Base-by-base conservation (phyloP, 1,139 yeast species). In the Arxiozyma slooffiae region DNA sequence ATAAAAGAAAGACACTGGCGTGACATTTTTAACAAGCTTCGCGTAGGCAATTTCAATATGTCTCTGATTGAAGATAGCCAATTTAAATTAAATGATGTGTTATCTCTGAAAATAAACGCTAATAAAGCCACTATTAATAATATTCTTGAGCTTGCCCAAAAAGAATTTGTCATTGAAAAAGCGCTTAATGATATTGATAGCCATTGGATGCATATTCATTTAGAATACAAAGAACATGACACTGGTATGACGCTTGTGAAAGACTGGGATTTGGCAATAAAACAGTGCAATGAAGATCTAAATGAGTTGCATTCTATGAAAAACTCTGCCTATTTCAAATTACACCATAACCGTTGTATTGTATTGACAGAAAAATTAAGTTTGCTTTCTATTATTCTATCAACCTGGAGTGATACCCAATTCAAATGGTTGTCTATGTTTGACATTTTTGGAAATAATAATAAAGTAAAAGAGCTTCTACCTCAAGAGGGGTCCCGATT, bases 351-450 rank as follows among this genome's bases (percentile, higher is more conserved):
- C 49, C 81, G 77, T 20, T 77, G 82, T 0, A 55, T 67, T 5
- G 72, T 71, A 1, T 71, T 88, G 72, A 90, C 84, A 55, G 72
- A 70, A 1, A 78, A 74, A 53, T 64, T 92, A 38, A 78, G 76
- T 48, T 62, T 67, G 0, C 59, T 88, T 1, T 76, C 75, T 50
- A 68, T 71, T 1, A 62, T 86, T 2, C 71, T 87, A 45, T 89
- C 82, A 57, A 62, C 69, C 0, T 89, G 96, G 95, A 75, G 85
- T 41, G 96, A 87, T 46, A 87, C 82, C 1, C 97, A 92, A 64
- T 72, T 84, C n/a, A 88, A 84, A 59, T 90, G 96, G 95, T 79
- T 87, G 1, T 88, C 90, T 60, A 73, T 90, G 21, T 84, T 80
- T 55, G 96, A 96, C 0, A 80, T 89, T 0, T 85, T 92, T 61